Conservation (phyloP, 2,329 filamentous ascomycete species). For the Hyphodiscus sp. region DNA sequence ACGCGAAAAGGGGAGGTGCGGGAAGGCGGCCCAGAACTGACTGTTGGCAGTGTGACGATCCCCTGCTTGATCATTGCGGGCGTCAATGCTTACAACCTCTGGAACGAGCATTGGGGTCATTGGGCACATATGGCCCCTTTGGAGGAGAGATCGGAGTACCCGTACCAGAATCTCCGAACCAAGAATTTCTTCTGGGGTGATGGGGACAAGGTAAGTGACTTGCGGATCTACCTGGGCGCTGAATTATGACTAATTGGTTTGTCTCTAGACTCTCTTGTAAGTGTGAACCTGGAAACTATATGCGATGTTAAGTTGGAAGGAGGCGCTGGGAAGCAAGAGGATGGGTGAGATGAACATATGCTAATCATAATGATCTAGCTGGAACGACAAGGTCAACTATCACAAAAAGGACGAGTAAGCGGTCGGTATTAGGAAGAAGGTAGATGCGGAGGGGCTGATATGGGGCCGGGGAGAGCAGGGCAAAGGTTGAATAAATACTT, state of each 20-base stretch:
- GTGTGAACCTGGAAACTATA: slow-evolving; percentile 27
- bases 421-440: neutral
- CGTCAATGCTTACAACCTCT: slow-evolving; percentile 84
- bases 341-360: slow-evolving; percentile 3
- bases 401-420: slow-evolving; percentile 53
- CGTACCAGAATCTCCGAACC: slow-evolving; percentile 94
- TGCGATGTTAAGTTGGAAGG: slow-evolving; percentile 4
- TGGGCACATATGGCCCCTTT: slow-evolving; percentile 77
- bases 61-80: slow-evolving; percentile 65
- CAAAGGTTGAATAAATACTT: neutral
- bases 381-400: slow-evolving; percentile 94
- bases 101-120: slow-evolving; percentile 97
- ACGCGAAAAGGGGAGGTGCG: neutral
- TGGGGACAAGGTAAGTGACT: slow-evolving; percentile 74
- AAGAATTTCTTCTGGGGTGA: slow-evolving; percentile 96
- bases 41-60: slow-evolving; percentile 57
- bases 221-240: slow-evolving; percentile 5
- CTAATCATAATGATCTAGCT: slow-evolving; percentile 48
- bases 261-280: slow-evolving; percentile 57
- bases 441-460: neutral
- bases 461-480: neutral
- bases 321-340: neutral
- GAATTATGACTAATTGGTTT: slow-evolving; percentile 10
- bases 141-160: slow-evolving; percentile 87
- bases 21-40: slow-evolving; percentile 10